Base-by-base conservation (phyloP, 2,329 filamentous ascomycete species). In the Colletotrichum neosansevieriae region DNA sequence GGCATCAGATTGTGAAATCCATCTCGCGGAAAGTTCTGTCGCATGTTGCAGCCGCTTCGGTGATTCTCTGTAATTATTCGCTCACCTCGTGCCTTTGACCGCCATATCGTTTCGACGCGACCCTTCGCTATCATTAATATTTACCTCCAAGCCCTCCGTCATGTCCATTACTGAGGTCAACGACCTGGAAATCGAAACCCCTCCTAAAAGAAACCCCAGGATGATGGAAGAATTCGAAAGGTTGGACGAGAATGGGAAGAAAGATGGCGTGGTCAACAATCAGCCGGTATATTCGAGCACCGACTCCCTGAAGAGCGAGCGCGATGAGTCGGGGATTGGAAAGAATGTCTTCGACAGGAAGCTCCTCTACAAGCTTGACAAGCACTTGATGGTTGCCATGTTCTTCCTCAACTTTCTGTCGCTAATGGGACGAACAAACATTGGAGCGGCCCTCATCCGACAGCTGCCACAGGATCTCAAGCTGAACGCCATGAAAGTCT, bases 321-420 rank as follows among this genome's bases (percentile, higher is more conserved):
- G 15, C 6, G 38, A 60, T 44, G 61, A 32, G n/a, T 49, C 38
- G 3, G 24, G 36, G 1, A 17, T 17, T 24, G 21, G 47, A 9
- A 50, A 6, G n/a, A 62, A 21, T 3, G 11, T n/a, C 34, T 67
- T 67, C 51, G 57, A 67, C 29, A 24, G 24, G 40, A 79, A 80
- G 70, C 72, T 81, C 13, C 61, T 77, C 2, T 66, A 66, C 19
- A 60, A 69, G 13, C 70, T 81, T 2, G 70, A 71, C 13, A 40
- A 63, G 58, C 68, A 70, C 38, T 49, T 75, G 34, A 70, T 75
- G 34, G 42, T 72, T 2, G 72, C 74, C 1, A 74, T 76, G 58
- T 71, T 76, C 32, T 74, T 76, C 49, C 65, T 76, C 40, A 75
- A 76, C 65, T 76, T 75, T 38, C 51, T 74, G 3, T 74, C 73